Evolutionary conservation across 2,329 filamentous ascomycete genomes (phyloP), one percentile per base, ranked within the genome.

Genomic region (Xylaria sp.): DNA sequence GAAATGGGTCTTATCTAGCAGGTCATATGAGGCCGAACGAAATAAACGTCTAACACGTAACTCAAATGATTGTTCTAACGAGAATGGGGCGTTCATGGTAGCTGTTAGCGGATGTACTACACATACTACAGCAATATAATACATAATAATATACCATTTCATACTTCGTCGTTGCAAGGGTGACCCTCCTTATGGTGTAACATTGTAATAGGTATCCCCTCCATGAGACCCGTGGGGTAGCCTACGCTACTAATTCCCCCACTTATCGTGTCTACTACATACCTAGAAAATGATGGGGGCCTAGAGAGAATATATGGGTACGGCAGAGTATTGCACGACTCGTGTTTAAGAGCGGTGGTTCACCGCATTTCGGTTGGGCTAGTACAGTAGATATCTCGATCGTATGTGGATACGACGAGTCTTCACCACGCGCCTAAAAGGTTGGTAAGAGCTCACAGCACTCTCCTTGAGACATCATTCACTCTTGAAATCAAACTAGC

Each of bases 171-270:
- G 12, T 29, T 9, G 25, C 18, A 9, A 18, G 18, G 18, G 6
- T 18, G 21, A 42, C 51, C n/a, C 6, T 54, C 48, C 21, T 27
- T 6, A 9, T 50, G 47, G 16, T 3, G 40, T 44, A 25, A 50
- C n/a, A 5, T n/a, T 8, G 42, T 47, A 21, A 9, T 3, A 47
- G 44, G 16, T 48, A 48, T 48, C 8, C 9, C 29, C 29, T 25
- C 42, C 44, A 27, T 35, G 58, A 53, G 60, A 44, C 35, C 29
- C 59, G 32, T 63, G 65, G 65, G 60, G 61, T 68, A 60, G 32
- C 42, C 21, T 42, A 55, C 32, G 32, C 55, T 35, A 47, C 47
- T 44, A 44, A 47, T 10, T 42, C 27, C 18, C 23, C 54, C 23
- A 40, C 42, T 27, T n/a, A n/a, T 29, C 5, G 4, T 18, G 37